A percentile compares a stretch with the other conserved stretches of the same genome.
Conservation (phyloP, 2,329 filamentous ascomycete species). For the Colletotrichum theobromicola region DNA sequence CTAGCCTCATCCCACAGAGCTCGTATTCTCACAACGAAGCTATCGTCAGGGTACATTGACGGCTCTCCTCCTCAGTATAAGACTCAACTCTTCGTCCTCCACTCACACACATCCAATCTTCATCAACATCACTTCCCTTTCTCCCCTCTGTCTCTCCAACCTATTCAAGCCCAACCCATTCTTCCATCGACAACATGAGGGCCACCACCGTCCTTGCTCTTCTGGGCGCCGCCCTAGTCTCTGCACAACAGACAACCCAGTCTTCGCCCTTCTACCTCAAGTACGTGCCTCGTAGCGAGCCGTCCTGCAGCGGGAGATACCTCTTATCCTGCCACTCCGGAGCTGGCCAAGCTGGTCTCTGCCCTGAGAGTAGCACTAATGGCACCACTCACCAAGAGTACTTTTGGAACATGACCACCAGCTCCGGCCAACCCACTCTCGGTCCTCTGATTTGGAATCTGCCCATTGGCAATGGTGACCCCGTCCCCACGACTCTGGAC, state of each 20-base stretch:
- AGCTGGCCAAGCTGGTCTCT: conserved; percentile 16
- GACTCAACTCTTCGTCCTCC: not conserved
- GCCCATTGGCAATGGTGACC: conserved; percentile 3
- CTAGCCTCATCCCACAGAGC: not conserved
- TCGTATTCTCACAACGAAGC: not conserved
- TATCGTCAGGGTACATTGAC: not conserved
- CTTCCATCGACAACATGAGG: conserved; percentile 6
- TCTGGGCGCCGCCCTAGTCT: not conserved
- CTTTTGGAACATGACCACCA: conserved; percentile 1
- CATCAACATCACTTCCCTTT: not conserved
- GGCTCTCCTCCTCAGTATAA: not conserved
- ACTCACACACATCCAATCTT: not conserved
- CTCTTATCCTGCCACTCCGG: conserved; percentile 16
- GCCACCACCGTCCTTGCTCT: not conserved
- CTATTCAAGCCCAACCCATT: not conserved
- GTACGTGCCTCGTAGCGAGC: not conserved
- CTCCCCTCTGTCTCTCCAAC: not conserved
- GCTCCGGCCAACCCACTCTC: not conserved
- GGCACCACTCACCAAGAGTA: not conserved
- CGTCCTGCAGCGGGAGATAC: not conserved
- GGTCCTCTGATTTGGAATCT: conserved; percentile 15
- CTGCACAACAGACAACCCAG: not conserved
- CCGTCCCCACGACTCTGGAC: not conserved
- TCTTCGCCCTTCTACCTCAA: conserved; percentile 14
- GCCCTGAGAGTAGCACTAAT: not conserved